phyloP scores from a whole-genome alignment of 208 protist species.

The Blastocrithidia nonstop region DNA sequence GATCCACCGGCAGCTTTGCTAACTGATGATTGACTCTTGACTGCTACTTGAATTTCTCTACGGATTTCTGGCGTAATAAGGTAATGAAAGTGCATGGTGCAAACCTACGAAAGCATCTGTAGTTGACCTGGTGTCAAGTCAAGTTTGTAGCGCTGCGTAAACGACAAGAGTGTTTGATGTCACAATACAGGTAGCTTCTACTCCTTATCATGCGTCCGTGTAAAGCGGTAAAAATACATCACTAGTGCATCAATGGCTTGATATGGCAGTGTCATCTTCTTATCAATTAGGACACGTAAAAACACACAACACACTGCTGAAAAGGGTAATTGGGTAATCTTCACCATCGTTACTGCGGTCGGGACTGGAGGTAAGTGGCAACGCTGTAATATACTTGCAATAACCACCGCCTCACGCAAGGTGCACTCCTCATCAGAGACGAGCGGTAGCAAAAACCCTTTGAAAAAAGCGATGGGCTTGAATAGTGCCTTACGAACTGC shows the following conservation, averaged over 20 bases:
- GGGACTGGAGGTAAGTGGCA: slow-evolving; percentile 79
- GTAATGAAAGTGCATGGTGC: slow-evolving; percentile 77
- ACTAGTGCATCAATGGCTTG: slow-evolving; percentile 92
- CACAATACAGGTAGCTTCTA: slow-evolving; percentile 91
- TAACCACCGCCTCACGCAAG: slow-evolving; percentile 89
- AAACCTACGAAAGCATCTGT: slow-evolving; percentile 48
- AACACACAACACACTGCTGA: slow-evolving; percentile 87
- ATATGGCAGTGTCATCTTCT: slow-evolving; percentile 96
- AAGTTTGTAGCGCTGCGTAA: slow-evolving; percentile 81
- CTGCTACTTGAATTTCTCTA: slow-evolving; percentile 45
- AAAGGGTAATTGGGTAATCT: slow-evolving; percentile 88
- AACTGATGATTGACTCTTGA: no score
- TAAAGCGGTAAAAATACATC: slow-evolving; percentile 91
- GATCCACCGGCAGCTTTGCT: no score
- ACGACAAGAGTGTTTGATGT: slow-evolving; percentile 93
- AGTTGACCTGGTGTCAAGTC: slow-evolving; percentile 71
- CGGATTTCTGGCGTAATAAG: slow-evolving; percentile 77
- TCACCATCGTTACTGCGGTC: slow-evolving; percentile 89
- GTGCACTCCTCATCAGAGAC: slow-evolving; percentile 89
- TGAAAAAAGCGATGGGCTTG: slow-evolving; percentile 98
- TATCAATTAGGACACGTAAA: slow-evolving; percentile 93
- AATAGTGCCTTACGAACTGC: slow-evolving; percentile 96
- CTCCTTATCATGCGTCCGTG: slow-evolving; percentile 51
- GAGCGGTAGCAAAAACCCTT: slow-evolving; percentile 97
- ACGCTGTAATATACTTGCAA: slow-evolving; percentile 89